Conservation (phyloP, 1,284 basidiomycete species). For the Peniophora sp. region DNA sequence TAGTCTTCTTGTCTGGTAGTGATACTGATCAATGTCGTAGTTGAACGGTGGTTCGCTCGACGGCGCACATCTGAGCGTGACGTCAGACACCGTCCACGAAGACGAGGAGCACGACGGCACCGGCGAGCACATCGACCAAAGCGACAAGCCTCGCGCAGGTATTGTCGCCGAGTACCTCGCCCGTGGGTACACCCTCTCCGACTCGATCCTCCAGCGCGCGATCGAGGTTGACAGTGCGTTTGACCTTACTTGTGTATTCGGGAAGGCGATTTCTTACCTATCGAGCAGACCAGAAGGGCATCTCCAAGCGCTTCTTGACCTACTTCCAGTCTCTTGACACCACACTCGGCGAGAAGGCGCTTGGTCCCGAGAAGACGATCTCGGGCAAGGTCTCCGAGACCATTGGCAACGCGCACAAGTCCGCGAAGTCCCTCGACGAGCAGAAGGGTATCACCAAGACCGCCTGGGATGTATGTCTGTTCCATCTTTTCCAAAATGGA, state of each 20-base stretch:
- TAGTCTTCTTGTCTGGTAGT: neutral
- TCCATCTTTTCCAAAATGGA: constrained; percentile 1
- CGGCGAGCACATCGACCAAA: constrained; percentile 51
- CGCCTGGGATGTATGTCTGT: constrained; percentile 51
- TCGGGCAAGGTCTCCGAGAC: constrained; percentile 64
- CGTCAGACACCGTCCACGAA: constrained; percentile 52
- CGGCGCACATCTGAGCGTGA: constrained; percentile 50
- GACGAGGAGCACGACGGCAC: constrained; percentile 31
- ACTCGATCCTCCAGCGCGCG: constrained; percentile 73
- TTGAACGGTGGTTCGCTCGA: constrained; percentile 69
- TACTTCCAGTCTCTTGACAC: constrained; percentile 72
- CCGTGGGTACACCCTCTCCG: constrained; percentile 76
- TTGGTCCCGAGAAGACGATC: constrained; percentile 70
- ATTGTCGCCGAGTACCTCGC: constrained; percentile 90
- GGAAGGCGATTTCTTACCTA: neutral
- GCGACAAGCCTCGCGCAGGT: constrained; percentile 76
- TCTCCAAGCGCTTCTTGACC: constrained; percentile 74
- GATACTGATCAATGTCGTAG: constrained; percentile 23
- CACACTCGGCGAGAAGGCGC: constrained; percentile 55
- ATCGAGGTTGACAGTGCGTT: constrained; percentile 80
- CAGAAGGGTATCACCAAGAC: constrained; percentile 68
- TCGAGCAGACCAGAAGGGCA: constrained; percentile 71
- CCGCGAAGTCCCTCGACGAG: constrained; percentile 73
- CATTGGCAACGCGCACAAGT: constrained; percentile 49
- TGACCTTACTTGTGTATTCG: neutral